Evolutionary conservation across 208 protist species (phyloP).

Genomic region (Crithidia bombi): DNA sequence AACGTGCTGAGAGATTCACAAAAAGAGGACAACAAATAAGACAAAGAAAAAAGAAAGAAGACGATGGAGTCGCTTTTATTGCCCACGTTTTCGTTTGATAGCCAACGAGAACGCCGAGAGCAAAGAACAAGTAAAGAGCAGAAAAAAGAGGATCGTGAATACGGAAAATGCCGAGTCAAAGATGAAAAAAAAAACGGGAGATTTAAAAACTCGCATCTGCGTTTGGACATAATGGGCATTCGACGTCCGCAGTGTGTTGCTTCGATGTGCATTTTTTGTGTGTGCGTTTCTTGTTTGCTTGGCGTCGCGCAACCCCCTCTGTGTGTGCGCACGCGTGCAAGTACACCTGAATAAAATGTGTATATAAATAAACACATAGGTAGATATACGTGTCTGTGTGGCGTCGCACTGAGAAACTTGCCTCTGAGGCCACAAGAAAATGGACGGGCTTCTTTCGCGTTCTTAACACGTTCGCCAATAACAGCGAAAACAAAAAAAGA

Average conservation of each 20-base stretch:
- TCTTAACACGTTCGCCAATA: too few species aligned
- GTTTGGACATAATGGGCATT: not conserved
- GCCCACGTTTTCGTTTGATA: not conserved
- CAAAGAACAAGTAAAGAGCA: too few species aligned
- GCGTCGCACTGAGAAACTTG: too few species aligned
- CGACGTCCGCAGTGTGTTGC: not conserved
- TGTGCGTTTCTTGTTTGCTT: not conserved
- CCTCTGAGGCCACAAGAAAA: too few species aligned
- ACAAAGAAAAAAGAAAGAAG: constrained; percentile 17
- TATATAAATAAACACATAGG: not conserved
- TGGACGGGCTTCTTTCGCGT: too few species aligned
- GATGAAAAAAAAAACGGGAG: constrained; percentile 1
- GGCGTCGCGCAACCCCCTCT: not conserved
- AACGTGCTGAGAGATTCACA: not conserved
- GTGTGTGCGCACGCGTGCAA: not conserved
- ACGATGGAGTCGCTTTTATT: not conserved
- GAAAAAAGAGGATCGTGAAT: not conserved
- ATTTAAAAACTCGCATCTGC: too few species aligned
- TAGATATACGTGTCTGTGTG: not conserved
- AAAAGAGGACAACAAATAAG: not conserved
- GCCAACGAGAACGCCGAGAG: not conserved
- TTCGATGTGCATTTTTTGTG: not conserved
- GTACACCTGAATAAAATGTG: not conserved
- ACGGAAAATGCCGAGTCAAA: too few species aligned
- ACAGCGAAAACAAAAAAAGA: too few species aligned